Evolutionary conservation across 2,329 filamentous ascomycete species (phyloP).

Genomic region (Calonectria montana): DNA sequence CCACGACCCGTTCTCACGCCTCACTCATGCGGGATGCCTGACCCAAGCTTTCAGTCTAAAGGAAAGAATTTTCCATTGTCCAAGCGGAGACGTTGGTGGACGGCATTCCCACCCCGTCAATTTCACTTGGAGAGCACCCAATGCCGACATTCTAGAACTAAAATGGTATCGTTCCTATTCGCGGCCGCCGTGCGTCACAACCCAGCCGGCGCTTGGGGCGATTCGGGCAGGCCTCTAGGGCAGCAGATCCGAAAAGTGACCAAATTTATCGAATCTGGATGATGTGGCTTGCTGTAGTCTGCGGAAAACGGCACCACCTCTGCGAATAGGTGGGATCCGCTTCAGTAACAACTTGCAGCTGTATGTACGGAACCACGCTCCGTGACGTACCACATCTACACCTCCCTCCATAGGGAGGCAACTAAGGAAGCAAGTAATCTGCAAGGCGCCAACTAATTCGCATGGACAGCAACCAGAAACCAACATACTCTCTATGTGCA

Average conservation of each 20-base stretch:
- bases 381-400: slow-evolving; percentile 8
- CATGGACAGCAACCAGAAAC: neutral
- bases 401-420: neutral
- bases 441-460: slow-evolving; percentile 6
- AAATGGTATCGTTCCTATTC: slow-evolving; percentile 1
- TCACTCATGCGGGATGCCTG: slow-evolving; percentile 15
- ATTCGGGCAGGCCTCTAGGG: neutral
- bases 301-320: slow-evolving; percentile 11
- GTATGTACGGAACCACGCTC: neutral
- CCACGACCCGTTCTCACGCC: slow-evolving; percentile 12
- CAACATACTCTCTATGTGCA: slow-evolving; percentile 3
- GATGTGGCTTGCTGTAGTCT: slow-evolving; percentile 6
- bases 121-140: slow-evolving; percentile 26
- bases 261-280: slow-evolving; percentile 3
- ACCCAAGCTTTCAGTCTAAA: slow-evolving; percentile 1
- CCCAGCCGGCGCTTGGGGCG: slow-evolving; percentile 4
- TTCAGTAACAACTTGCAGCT: slow-evolving; percentile 19
- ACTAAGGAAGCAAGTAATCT: neutral
- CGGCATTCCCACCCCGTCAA: slow-evolving; percentile 35
- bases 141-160: slow-evolving; percentile 18
- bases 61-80: slow-evolving; percentile 17
- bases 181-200: neutral
- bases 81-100: slow-evolving; percentile 9
- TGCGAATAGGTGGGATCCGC: slow-evolving; percentile 10
- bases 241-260: slow-evolving; percentile 9